Evolutionary conservation across 164 flowering plant genomes (phyloP).

Genomic region (Piper longum): DNA sequence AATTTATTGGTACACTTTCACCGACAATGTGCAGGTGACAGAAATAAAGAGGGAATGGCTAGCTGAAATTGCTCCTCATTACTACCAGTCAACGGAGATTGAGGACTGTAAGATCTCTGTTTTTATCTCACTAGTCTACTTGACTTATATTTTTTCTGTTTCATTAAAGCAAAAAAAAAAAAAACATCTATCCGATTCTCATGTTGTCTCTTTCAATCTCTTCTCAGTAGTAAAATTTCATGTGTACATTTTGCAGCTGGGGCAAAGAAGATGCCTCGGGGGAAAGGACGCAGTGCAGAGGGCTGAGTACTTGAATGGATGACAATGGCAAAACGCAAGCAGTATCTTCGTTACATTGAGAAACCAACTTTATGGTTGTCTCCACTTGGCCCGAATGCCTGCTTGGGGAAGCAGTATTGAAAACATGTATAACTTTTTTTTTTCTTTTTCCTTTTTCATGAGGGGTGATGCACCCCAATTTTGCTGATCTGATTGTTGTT

Average conservation of each 20-base stretch:
- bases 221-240: not conserved
- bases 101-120: constrained; percentile 65
- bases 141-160: not conserved
- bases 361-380: too few relatives aligned
- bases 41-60: constrained; percentile 92
- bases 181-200: too few relatives aligned
- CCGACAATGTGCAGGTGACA: constrained; percentile 44
- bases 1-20: not conserved
- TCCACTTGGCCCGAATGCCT: too few relatives aligned
- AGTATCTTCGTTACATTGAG: too few relatives aligned
- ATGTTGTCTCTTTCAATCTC: not conserved
- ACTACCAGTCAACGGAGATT: constrained; percentile 79
- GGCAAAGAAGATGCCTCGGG: constrained; percentile 69
- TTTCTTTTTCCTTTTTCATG: too few relatives aligned
- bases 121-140: not conserved
- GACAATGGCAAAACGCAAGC: too few relatives aligned
- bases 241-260: constrained; percentile 27
- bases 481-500: too few relatives aligned
- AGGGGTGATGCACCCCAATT: too few relatives aligned
- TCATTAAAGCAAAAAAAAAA: not conserved
- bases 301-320: constrained; percentile 1
- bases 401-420: too few relatives aligned
- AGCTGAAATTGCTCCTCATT: constrained; percentile 92
- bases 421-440: too few relatives aligned
- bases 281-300: constrained; percentile 38